Base-by-base conservation (phyloP, 2,329 filamentous ascomycete genomes). In the Ophiostoma sp. region DNA sequence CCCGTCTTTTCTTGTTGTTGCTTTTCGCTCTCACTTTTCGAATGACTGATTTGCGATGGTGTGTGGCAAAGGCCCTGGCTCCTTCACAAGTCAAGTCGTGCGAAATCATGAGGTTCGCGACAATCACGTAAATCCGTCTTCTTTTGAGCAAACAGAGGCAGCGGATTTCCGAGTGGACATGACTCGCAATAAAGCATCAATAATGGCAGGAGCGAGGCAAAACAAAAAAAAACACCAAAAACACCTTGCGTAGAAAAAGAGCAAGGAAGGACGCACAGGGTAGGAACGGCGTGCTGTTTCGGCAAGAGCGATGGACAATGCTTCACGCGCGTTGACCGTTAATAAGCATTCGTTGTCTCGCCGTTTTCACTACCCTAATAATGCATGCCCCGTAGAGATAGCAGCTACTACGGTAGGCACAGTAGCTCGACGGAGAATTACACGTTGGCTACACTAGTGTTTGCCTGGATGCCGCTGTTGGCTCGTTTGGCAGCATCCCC, bases 261-360 rank as follows among this genome's bases (percentile, higher is more conserved):
- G 18, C n/a, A 55, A 27, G 49, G 49, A 55, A 27, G 27, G 27
- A 27, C 27, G 27, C 27, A 27, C 27, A 27, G 27, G 27, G 27
- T 27, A 27, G 27, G 27, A 27, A 27, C 27, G 27, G 27, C 27
- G 9, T 27, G 55, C 11, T 2, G 3, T 5, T 60, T 40, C 55
- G 55, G 58, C 58, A 63, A 9, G 58, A 63, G 58, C 58, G 58
- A 63, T 60, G 55, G 55, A 60, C 55, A 60, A 27, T 60, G 58
- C 58, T n/a, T 18, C 16, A 5, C n/a, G 49, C 6, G 49, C 49
- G 49, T 11, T 18, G 38, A 42, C 38, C 60, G 38, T 63, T 42
- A 5, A 27, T 9, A 5, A 18, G 5, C 16, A 4, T 52, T 18
- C 16, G n/a, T 6, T 4, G 5, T 4, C 14, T 3, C n/a, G 16